These are phyloP conservation scores for Quercus cerris DNA, from an alignment of 306 rosid species.

Conservation along the genomic window DNA sequence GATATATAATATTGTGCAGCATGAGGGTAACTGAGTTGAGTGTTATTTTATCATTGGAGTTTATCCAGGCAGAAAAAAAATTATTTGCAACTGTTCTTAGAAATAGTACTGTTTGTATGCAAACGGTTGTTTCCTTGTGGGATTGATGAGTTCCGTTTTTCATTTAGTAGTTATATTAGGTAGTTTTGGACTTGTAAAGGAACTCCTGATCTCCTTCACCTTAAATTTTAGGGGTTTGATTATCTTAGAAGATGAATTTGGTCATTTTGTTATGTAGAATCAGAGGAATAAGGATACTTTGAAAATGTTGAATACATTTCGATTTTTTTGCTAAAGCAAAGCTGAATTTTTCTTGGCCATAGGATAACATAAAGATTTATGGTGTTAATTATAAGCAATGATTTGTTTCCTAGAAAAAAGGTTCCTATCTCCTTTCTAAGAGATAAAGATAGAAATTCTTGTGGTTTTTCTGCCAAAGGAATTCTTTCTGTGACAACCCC, in stretches of 20 bases:
- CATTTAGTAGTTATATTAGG: not conserved
- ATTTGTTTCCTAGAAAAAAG: not conserved
- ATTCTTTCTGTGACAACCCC: not conserved
- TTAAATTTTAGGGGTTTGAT: not conserved
- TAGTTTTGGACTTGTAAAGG: not conserved
- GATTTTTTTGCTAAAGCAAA: not conserved
- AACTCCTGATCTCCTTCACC: not conserved
- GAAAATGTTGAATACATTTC: not conserved
- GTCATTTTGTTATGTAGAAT: not conserved
- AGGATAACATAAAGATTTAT: not conserved
- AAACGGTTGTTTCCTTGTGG: not conserved
- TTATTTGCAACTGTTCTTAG: not conserved
- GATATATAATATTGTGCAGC: not conserved
- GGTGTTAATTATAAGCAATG: not conserved
- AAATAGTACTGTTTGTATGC: not conserved
- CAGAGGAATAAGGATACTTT: not conserved
- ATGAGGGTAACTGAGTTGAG: not conserved
- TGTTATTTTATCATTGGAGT: not conserved
- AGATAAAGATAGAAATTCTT: not conserved
- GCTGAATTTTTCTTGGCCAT: not conserved
- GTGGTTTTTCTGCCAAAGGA: not conserved
- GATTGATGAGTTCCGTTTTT: not conserved
- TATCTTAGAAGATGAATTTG: not conserved
- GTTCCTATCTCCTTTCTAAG: not conserved
- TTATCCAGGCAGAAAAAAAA: not conserved